Conservation (phyloP, 805 yeast species). For the Nakazawaea sp. region DNA sequence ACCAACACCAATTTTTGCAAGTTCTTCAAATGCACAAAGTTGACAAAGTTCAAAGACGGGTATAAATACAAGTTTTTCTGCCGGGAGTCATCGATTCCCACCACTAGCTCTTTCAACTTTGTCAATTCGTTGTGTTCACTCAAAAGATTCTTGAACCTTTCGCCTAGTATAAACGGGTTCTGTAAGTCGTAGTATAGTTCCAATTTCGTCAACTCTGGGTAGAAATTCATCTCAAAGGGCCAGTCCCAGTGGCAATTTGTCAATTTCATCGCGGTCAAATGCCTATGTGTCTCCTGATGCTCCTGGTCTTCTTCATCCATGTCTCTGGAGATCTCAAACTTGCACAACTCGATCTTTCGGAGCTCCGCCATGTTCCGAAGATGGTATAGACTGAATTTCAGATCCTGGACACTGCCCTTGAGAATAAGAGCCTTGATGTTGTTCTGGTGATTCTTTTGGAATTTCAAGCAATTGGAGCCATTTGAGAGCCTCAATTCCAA, state of each 20-base stretch:
- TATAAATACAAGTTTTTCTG: slow-evolving; percentile 4
- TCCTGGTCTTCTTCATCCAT: slow-evolving; percentile 30
- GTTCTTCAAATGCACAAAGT: slow-evolving; percentile 3
- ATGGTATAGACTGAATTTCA: slow-evolving; percentile 37
- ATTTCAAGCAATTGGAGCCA: slow-evolving; percentile 28
- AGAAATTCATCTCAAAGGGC: slow-evolving; percentile 37
- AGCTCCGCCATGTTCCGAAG: slow-evolving; percentile 29
- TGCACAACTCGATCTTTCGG: slow-evolving; percentile 25
- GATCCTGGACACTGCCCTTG: slow-evolving; percentile 15
- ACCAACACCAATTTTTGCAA: slow-evolving; percentile 3
- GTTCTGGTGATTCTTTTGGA: slow-evolving; percentile 15
- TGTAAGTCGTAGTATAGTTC: slow-evolving; percentile 18
- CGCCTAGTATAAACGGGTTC: slow-evolving; percentile 27
- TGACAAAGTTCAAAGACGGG: slow-evolving; percentile 9
- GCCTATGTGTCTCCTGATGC: slow-evolving; percentile 16
- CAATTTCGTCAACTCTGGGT: slow-evolving; percentile 18
- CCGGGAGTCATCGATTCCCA: slow-evolving; percentile 1
- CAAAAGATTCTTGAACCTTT: slow-evolving; percentile 25
- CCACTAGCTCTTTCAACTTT: not conserved
- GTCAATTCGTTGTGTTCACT: slow-evolving; percentile 8
- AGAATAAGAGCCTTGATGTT: slow-evolving; percentile 16
- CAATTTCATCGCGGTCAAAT: slow-evolving; percentile 23
- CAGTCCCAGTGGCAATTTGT: slow-evolving; percentile 50
- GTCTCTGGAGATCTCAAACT: slow-evolving; percentile 25
- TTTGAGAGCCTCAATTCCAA: slow-evolving; percentile 20